Evolutionary conservation across 176 grass and related monocot genomes (phyloP).

Genomic region (Puya raimondii): DNA sequence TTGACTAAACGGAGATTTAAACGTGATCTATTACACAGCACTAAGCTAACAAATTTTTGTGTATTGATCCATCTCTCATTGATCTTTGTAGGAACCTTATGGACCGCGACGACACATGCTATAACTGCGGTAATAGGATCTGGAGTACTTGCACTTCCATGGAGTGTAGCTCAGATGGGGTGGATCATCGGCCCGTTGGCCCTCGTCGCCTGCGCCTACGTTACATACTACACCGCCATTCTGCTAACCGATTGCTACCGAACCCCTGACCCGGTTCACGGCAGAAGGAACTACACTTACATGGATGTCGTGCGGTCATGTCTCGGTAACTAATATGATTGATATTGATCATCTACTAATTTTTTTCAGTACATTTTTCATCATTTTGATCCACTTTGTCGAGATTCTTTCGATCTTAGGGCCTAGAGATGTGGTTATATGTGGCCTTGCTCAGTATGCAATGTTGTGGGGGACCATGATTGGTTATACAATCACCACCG

Average conservation of each 20-base stretch:
- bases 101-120: slow-evolving; percentile 89
- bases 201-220: slow-evolving; percentile 70
- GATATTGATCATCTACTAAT: background rate
- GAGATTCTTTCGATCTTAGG: slow-evolving; percentile 21
- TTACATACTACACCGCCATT: slow-evolving; percentile 82
- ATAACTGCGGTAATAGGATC: slow-evolving; percentile 86
- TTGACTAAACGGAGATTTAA: too few relatives aligned
- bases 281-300: slow-evolving; percentile 84
- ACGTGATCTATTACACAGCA: too few relatives aligned
- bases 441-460: slow-evolving; percentile 53
- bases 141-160: slow-evolving; percentile 84
- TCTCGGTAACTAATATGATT: slow-evolving; percentile 39
- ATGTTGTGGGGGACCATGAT: slow-evolving; percentile 80
- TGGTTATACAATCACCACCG: slow-evolving; percentile 85
- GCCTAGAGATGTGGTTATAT: slow-evolving; percentile 49
- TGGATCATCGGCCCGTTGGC: slow-evolving; percentile 80
- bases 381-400: background rate
- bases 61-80: background rate
- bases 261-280: slow-evolving; percentile 74
- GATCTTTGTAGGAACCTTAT: slow-evolving; percentile 51
- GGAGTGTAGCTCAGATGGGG: slow-evolving; percentile 95
- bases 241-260: slow-evolving; percentile 84
- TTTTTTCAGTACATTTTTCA: background rate
- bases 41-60: background rate
- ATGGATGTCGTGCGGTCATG: slow-evolving; percentile 85